Percentiles rank a stretch among this genome's conserved stretches.
Conservation (phyloP, 495 filamentous ascomycete species). For the Copromyces sp. region DNA sequence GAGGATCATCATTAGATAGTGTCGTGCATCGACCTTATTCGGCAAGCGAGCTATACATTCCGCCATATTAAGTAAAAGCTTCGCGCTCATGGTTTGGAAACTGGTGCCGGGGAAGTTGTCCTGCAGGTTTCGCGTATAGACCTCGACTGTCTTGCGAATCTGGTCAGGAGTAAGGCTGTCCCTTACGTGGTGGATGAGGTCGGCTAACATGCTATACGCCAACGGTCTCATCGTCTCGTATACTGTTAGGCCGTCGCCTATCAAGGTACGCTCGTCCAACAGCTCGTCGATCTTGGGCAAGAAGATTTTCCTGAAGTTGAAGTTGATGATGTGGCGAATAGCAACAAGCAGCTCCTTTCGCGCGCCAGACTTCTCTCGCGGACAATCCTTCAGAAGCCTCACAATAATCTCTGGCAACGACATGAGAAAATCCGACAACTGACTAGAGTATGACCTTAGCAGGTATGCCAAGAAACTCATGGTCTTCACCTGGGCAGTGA, state of each 20-base stretch:
- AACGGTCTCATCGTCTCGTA: conserved; percentile 94
- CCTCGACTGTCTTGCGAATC: conserved; percentile 88
- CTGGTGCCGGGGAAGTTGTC: conserved; percentile 96
- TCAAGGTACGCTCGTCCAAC: conserved; percentile 82
- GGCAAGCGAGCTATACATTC: conserved; percentile 88
- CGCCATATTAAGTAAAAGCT: conserved; percentile 91
- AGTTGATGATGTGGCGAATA: conserved; percentile 97
- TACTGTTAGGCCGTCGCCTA: conserved; percentile 91
- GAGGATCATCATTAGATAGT: conserved; percentile 94
- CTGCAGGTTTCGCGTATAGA: conserved; percentile 93
- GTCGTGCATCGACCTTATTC: conserved; percentile 84
- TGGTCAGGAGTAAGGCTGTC: conserved; percentile 74
- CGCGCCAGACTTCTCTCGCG: conserved; percentile 83
- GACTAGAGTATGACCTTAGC: conserved; percentile 75
- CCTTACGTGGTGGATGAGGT: conserved; percentile 94
- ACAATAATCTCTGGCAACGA: conserved; percentile 86
- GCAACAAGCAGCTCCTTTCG: conserved; percentile 93
- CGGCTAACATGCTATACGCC: conserved; percentile 96
- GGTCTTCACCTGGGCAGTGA: conserved; percentile 96
- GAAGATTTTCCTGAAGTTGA: conserved; percentile 95
- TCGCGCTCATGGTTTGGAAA: conserved; percentile 99
- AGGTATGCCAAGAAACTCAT: conserved; percentile 98
- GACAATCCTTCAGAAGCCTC: conserved; percentile 84
- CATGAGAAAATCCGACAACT: conserved; percentile 81
- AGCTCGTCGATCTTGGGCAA: conserved; percentile 90